Base-by-base conservation (phyloP, 2,329 filamentous ascomycete species). In the Xylariaceae sp. region DNA sequence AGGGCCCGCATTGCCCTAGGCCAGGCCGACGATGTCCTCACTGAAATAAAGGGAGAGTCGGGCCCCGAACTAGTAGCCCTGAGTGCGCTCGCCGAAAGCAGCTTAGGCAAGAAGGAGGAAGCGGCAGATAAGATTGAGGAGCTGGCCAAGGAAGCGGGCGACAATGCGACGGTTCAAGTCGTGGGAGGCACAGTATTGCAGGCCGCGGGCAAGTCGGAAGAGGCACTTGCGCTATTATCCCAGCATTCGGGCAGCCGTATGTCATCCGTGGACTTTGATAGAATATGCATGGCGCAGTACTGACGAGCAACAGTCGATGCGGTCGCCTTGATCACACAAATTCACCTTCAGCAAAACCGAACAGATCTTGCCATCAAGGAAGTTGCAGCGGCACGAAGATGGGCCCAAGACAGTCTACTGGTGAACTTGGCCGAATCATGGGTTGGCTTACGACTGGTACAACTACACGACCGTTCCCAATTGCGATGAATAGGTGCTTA, bases 351-450 rank as follows among this genome's bases (percentile, higher is more conserved):
- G 54, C 89, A 95, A 62, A 96, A 96, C 72, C 81, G 91, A 53
- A 85, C 85, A 56, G 91, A 97, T 64, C 79, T 96, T 37, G 93
- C 93, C 2, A 57, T 89, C 11, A 95, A 95, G 67, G 91, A 96
- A 68, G 89, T 95, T 29, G 73, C 82, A 38, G 81, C 85, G 28
- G 93, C 93, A 28, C 81, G 90, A 63, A 80, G 88, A 66, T 97
- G 91, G 87, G 93, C 91, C 7, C 91, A 98, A 67, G 93, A 97
- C 63, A 95, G 85, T 53, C 71, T 97, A 30, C 73, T 97, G 37
- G 88, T 97, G 51, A 97, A 98, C 66, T 69, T 98, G 51, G 90
- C 90, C 7, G 93, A 98, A 69, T 88, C 88, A 7, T 98, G 91
- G 93, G 87, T 95, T 49, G 90, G 89, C 19, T 67, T 97, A 65